Conservation (phyloP, 129 eudicot species). For the Arctium lappa region DNA sequence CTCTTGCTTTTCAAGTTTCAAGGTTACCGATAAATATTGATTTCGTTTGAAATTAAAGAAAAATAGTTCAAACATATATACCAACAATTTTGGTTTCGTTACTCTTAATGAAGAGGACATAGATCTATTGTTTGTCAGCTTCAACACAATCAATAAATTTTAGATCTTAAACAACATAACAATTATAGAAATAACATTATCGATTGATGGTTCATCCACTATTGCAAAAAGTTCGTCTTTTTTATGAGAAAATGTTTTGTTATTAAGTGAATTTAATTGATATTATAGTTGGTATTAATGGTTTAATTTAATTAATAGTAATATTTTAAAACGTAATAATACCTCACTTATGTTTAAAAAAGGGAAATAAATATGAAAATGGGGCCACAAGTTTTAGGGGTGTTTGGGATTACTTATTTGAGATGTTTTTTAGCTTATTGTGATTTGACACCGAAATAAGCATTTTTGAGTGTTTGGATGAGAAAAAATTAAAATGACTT, state of each 20-base stretch:
- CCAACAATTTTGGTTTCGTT: background rate
- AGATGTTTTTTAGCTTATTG: too few relatives aligned
- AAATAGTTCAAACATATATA: background rate
- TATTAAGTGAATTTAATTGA: background rate
- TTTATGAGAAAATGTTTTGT: background rate
- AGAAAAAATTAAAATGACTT: too few relatives aligned
- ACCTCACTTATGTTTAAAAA: background rate
- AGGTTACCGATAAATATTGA: too few relatives aligned
- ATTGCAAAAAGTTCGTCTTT: background rate
- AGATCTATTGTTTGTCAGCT: background rate
- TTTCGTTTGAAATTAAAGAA: too few relatives aligned
- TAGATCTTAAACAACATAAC: background rate
- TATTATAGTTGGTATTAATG: background rate
- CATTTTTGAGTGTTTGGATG: too few relatives aligned
- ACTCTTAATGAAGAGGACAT: background rate
- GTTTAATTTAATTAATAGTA: too few relatives aligned
- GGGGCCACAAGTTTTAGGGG: background rate
- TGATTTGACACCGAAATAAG: too few relatives aligned
- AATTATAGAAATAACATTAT: background rate
- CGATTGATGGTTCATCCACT: too few relatives aligned
- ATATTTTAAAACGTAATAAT: background rate
- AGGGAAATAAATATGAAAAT: background rate
- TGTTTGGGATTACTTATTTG: too few relatives aligned
- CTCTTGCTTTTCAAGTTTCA: too few relatives aligned
- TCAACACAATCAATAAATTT: too few relatives aligned